Evolutionary conservation across 1,284 basidiomycete genomes (phyloP).

Genomic region (Cryptococcus wingfieldii): DNA sequence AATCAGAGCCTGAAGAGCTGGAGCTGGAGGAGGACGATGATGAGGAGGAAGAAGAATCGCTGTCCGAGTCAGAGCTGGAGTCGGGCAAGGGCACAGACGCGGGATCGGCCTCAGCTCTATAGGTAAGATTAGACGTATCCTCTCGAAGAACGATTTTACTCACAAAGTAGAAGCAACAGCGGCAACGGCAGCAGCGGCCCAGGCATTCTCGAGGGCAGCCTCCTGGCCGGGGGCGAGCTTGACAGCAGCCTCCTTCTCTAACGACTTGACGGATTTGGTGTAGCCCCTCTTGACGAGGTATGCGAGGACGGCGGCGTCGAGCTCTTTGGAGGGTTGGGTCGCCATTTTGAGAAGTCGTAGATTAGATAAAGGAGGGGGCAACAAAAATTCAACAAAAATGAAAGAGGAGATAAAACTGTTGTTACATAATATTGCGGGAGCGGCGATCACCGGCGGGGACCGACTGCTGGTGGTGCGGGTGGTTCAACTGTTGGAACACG

Average conservation of each 20-base stretch:
- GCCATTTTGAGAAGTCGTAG: constrained; percentile 8
- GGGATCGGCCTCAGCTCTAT: not conserved
- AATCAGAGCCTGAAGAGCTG: constrained; percentile 8
- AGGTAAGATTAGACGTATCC: not conserved
- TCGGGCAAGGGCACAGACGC: constrained; percentile 7
- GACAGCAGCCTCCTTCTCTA: constrained; percentile 44
- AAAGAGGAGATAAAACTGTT: not conserved
- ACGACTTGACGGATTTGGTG: constrained; percentile 43
- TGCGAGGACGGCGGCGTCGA: constrained; percentile 46
- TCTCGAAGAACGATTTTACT: not conserved
- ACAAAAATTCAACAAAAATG: not conserved
- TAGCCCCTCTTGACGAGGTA: constrained; percentile 44
- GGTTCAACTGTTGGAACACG: too few species aligned
- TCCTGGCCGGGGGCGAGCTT: constrained; percentile 15
- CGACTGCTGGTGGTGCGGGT: too few species aligned
- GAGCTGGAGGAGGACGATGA: not conserved
- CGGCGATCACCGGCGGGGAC: constrained; percentile 1
- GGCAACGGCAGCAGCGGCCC: constrained; percentile 15
- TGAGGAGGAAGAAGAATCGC: constrained; percentile 1
- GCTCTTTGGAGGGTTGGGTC: constrained; percentile 22
- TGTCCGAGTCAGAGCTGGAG: constrained; percentile 11
- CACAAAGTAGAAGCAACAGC: not conserved
- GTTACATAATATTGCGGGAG: too few species aligned
- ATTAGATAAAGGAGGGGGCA: constrained; percentile 5
- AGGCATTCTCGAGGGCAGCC: constrained; percentile 29